These are phyloP conservation scores for Podila epigama DNA, from an alignment of 192 early-diverging fungal species.

Conservation along the genomic window DNA sequence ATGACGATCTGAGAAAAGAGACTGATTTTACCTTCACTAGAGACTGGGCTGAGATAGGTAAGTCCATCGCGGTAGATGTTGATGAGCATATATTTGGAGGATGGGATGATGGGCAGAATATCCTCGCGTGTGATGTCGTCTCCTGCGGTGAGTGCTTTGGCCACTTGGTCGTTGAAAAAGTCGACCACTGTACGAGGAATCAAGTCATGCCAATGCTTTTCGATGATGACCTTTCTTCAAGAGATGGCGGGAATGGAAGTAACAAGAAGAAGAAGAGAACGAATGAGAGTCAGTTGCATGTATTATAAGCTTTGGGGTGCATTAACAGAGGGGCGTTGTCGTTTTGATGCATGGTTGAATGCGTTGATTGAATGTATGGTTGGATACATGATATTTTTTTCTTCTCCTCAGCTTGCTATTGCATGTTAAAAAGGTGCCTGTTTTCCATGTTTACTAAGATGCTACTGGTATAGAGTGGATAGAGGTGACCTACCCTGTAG, in stretches of 20 bases:
- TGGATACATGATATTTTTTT: too few species aligned
- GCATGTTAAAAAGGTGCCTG: too few species aligned
- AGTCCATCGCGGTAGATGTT: conserved; percentile 74
- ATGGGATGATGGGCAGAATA: conserved; percentile 68
- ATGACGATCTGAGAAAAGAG: too few species aligned
- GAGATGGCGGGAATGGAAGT: neutral
- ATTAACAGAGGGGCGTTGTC: too few species aligned
- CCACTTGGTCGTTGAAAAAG: conserved; percentile 68
- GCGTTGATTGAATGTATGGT: too few species aligned
- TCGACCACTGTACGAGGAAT: conserved; percentile 69
- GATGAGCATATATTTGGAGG: conserved; percentile 68
- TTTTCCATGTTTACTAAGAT: too few species aligned
- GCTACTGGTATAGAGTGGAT: too few species aligned
- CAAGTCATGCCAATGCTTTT: conserved; percentile 85
- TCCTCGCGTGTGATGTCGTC: conserved; percentile 60
- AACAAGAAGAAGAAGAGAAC: too few species aligned
- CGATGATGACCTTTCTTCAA: conserved; percentile 80
- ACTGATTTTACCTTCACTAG: conserved; percentile 85
- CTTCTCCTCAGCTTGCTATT: too few species aligned
- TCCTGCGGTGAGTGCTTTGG: conserved; percentile 59
- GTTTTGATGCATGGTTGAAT: too few species aligned
- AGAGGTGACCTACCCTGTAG: too few species aligned
- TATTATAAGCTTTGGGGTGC: too few species aligned
- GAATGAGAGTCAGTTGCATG: neutral
- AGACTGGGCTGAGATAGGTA: conserved; percentile 78